These are phyloP conservation scores for Catenaria anguillulae DNA, from an alignment of 371 early-diverging fungal genomes.

Conservation along the genomic window DNA sequence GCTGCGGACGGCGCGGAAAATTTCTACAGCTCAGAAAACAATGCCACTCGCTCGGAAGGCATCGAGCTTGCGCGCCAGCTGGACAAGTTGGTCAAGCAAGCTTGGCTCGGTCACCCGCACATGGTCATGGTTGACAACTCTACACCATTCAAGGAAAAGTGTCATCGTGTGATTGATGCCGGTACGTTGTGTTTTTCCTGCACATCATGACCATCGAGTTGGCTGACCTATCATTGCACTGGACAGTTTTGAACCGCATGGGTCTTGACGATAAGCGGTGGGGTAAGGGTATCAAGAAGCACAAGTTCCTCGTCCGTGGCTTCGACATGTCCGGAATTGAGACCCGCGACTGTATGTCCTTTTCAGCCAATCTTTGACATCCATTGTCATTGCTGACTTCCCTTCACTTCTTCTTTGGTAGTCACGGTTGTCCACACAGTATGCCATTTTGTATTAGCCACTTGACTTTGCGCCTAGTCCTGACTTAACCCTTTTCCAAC, in stretches of 20 bases:
- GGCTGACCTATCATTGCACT: not conserved
- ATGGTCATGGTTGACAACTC: slow-evolving; percentile 18
- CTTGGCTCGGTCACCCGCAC: slow-evolving; percentile 20
- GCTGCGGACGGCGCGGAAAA: slow-evolving; percentile 26
- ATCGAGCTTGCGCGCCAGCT: slow-evolving; percentile 20
- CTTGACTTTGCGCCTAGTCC: no score
- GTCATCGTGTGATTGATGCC: slow-evolving; percentile 22
- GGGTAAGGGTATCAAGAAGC: slow-evolving; percentile 16
- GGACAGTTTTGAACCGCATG: slow-evolving; percentile 3
- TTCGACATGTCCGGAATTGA: slow-evolving; percentile 7
- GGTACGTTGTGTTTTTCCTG: slow-evolving; percentile 9
- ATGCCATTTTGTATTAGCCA: no score
- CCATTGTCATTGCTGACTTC: no score
- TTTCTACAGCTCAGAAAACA: slow-evolving; percentile 22
- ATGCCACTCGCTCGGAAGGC: slow-evolving; percentile 20
- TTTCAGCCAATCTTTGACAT: slow-evolving; percentile 17
- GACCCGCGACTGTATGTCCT: slow-evolving; percentile 15
- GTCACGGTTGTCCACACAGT: no score
- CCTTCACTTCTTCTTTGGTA: slow-evolving; percentile 15
- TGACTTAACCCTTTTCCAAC: no score
- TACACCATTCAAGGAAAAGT: slow-evolving; percentile 20
- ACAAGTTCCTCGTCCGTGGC: slow-evolving; percentile 21
- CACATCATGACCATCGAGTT: not conserved
- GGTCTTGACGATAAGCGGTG: slow-evolving; percentile 11
- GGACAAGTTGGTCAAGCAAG: slow-evolving; percentile 18